phyloP scores from a whole-genome alignment of 208 protist genomes.

The Tritrichomonas foetus region DNA sequence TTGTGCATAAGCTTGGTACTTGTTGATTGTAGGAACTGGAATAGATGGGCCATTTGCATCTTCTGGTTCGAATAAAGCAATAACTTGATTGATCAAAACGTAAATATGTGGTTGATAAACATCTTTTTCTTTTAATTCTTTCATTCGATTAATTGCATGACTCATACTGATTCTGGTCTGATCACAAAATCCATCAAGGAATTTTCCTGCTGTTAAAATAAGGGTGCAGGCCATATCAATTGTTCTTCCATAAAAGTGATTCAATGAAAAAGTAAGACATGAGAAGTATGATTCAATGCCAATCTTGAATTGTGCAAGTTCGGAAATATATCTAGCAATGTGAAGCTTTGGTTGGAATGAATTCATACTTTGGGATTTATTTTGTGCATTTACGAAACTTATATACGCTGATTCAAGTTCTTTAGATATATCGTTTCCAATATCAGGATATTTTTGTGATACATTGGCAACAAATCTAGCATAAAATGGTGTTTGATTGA shows the following conservation, averaged over 20 bases:
- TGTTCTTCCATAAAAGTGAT: background rate
- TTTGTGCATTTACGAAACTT: background rate
- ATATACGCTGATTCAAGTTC: background rate
- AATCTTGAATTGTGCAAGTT: background rate
- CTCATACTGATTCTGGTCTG: background rate
- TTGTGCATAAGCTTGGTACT: background rate
- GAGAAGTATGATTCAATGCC: constrained; percentile 19
- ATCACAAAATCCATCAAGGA: background rate
- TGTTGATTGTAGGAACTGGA: background rate
- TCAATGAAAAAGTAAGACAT: background rate
- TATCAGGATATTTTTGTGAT: background rate
- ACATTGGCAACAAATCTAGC: background rate
- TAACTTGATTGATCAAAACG: background rate
- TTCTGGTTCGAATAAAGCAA: background rate
- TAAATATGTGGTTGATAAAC: background rate
- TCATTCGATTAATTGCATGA: background rate
- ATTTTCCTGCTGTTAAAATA: background rate
- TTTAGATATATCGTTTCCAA: background rate
- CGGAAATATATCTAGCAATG: constrained; percentile 5
- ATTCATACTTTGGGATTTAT: background rate
- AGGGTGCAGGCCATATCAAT: background rate
- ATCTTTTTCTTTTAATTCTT: background rate
- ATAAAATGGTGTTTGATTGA: background rate
- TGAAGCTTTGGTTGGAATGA: background rate
- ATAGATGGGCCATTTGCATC: background rate